Evolutionary conservation across 1,284 basidiomycete genomes (phyloP).

Genomic region (Ustilago cynodontis): DNA sequence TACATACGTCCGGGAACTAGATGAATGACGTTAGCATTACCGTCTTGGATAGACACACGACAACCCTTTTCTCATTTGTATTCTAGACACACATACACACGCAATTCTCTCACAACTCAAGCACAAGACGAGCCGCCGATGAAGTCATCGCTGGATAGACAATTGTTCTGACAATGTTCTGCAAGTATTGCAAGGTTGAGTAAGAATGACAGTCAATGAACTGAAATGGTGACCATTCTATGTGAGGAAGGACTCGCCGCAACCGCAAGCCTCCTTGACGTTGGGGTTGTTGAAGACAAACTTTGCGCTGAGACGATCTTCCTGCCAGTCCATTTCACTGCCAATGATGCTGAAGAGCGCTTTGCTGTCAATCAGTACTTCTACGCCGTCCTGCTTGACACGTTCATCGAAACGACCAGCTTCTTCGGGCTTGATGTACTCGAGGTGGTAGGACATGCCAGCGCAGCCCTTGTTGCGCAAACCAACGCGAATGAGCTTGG

Average conservation of each 20-base stretch:
- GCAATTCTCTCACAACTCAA: slow-evolving; percentile 1
- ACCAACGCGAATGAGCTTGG: slow-evolving; percentile 92
- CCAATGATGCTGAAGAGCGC: slow-evolving; percentile 98
- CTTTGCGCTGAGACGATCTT: slow-evolving; percentile 76
- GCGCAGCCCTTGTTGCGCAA: slow-evolving; percentile 99
- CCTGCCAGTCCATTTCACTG: slow-evolving; percentile 98
- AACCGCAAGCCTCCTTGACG: slow-evolving; percentile 88
- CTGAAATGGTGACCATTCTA: background rate
- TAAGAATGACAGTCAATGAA: slow-evolving; percentile 1
- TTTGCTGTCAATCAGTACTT: slow-evolving; percentile 94
- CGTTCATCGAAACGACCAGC: slow-evolving; percentile 95
- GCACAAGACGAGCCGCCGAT: no score
- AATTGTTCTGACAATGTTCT: background rate
- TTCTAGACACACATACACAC: slow-evolving; percentile 13
- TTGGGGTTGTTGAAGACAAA: slow-evolving; percentile 85
- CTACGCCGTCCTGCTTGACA: slow-evolving; percentile 80
- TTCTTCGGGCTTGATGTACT: slow-evolving; percentile 78
- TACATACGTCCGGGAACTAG: no score
- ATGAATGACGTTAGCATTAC: no score
- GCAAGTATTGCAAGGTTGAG: background rate
- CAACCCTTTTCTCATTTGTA: slow-evolving; percentile 13
- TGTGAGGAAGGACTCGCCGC: slow-evolving; percentile 81
- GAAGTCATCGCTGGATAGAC: no score
- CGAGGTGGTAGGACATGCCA: slow-evolving; percentile 95
- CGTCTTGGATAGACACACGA: no score